These are phyloP conservation scores for Lasiodiplodia theobromae DNA, from an alignment of 2,329 filamentous ascomycete species.

Conservation along the genomic window DNA sequence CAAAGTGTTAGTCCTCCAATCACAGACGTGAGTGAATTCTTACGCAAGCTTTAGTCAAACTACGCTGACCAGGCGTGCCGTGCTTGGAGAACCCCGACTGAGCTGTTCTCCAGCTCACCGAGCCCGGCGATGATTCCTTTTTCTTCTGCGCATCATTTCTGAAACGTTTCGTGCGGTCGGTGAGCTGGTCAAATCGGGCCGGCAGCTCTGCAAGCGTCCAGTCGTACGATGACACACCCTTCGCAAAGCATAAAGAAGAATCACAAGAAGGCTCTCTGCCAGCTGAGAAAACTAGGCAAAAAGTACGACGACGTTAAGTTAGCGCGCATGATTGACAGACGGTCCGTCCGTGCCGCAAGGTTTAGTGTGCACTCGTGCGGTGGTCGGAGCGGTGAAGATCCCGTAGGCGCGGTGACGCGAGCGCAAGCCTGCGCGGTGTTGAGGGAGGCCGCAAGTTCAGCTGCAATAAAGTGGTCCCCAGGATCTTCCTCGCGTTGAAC, in stretches of 20 bases:
- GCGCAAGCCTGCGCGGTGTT: background rate
- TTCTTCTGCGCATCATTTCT: background rate
- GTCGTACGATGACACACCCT: constrained; percentile 6
- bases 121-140: background rate
- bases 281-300: background rate
- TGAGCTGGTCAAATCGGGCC: background rate
- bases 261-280: background rate
- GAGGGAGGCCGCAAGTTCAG: background rate
- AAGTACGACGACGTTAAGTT: background rate
- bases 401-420: constrained; percentile 4
- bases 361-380: background rate
- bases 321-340: background rate
- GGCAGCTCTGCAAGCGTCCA: background rate
- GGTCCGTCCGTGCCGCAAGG: background rate
- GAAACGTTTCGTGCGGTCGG: constrained; percentile 6
- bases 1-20: background rate
- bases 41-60: background rate
- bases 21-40: background rate
- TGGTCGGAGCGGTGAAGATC: background rate
- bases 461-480: background rate
- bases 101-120: background rate
- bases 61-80: background rate
- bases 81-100: background rate
- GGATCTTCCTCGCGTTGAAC: constrained; percentile 19
- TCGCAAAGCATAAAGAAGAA: background rate